Percentiles rank a stretch among this genome's conserved stretches.
Evolutionary conservation across 1,284 basidiomycete genomes (phyloP).

Genomic region (Puccinia hordei): DNA sequence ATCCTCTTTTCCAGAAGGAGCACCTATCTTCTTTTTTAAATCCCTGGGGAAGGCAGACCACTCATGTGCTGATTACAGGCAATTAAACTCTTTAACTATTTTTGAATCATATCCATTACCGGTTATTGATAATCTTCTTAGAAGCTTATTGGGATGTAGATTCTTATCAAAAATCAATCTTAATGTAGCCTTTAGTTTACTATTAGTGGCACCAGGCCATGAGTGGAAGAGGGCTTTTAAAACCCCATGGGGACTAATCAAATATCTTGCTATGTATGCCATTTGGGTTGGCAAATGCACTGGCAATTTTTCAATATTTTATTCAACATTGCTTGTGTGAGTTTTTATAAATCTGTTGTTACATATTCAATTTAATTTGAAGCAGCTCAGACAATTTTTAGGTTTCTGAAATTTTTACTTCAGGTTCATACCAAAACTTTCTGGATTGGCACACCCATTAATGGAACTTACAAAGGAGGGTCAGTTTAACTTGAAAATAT

Average conservation of each 20-base stretch:
- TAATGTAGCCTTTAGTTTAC: slow-evolving; percentile 56
- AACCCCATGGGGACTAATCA: too few species aligned
- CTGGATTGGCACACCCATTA: not conserved
- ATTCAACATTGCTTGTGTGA: too few species aligned
- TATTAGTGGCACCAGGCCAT: slow-evolving; percentile 53
- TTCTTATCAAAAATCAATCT: slow-evolving; percentile 57
- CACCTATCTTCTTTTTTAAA: slow-evolving; percentile 51
- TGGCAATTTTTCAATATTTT: too few species aligned
- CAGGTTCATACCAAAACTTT: slow-evolving; percentile 11
- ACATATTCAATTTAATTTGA: not conserved
- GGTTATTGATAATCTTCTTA: not conserved
- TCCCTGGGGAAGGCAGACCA: slow-evolving; percentile 51
- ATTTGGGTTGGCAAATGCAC: too few species aligned
- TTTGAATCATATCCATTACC: slow-evolving; percentile 50
- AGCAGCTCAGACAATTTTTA: not conserved
- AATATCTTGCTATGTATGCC: too few species aligned
- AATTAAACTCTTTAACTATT: slow-evolving; percentile 51
- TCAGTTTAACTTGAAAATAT: not conserved
- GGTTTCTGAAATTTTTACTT: slow-evolving; percentile 16
- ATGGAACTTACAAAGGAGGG: not conserved
- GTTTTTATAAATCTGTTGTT: too few species aligned
- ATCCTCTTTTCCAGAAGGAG: slow-evolving; percentile 28
- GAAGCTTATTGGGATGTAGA: not conserved
- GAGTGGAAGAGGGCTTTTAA: not conserved
- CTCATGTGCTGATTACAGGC: slow-evolving; percentile 52